Percentiles rank a stretch among this genome's conserved stretches.
Conservation (phyloP, 345 rosid genomes). For the Schrenkiella parvula region DNA sequence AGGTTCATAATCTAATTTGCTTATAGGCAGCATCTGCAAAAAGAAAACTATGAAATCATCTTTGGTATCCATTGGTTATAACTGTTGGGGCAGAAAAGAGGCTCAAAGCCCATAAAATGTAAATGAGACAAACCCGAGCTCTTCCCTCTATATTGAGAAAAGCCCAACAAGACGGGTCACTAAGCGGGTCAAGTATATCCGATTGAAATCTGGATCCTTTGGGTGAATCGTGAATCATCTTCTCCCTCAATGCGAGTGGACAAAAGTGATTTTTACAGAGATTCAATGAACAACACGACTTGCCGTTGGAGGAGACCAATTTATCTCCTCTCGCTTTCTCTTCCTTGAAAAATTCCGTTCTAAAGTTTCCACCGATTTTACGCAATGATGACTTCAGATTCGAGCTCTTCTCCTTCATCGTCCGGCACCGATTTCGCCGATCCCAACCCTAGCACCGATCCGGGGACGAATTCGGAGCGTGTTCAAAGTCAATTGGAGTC, state of each 20-base stretch:
- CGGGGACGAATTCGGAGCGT: slow-evolving; percentile 31
- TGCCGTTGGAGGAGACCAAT: slow-evolving; percentile 5
- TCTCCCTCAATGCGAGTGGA: slow-evolving; percentile 11
- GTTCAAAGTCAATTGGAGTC: slow-evolving; percentile 32
- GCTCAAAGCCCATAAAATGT: background rate
- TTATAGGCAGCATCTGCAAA: too few relatives aligned
- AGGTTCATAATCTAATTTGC: too few relatives aligned
- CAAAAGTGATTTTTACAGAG: slow-evolving; percentile 19
- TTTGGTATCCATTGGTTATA: too few relatives aligned
- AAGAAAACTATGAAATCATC: too few relatives aligned
- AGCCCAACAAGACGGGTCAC: background rate
- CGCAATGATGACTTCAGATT: slow-evolving; percentile 26
- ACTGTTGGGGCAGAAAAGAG: background rate
- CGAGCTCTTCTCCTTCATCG: slow-evolving; percentile 32
- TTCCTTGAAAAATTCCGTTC: background rate
- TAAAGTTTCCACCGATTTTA: background rate
- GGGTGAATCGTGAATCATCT: slow-evolving; percentile 18
- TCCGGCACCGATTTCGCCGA: slow-evolving; percentile 35
- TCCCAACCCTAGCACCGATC: slow-evolving; percentile 32
- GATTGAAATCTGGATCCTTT: slow-evolving; percentile 6
- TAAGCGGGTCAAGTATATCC: slow-evolving; percentile 19
- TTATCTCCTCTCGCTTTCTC: background rate
- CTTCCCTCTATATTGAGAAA: background rate
- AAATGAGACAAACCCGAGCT: background rate
- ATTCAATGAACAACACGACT: slow-evolving; percentile 8